A percentile compares a stretch with the other conserved stretches of the same genome.
phyloP scores from a whole-genome alignment of 2,329 filamentous ascomycete species.

The Reticulascus tulasneorum region DNA sequence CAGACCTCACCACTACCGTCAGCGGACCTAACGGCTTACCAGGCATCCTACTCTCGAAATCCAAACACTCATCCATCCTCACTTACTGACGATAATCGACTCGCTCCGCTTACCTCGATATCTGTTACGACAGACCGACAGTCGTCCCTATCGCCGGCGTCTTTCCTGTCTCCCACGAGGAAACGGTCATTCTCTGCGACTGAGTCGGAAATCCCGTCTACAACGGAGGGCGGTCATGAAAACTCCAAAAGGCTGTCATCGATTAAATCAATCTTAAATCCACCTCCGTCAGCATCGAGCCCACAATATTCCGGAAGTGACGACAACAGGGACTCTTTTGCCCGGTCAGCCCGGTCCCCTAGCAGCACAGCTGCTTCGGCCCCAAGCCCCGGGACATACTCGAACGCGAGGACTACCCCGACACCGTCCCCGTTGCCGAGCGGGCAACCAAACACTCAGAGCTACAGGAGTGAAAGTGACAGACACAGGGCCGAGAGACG shows the following conservation, averaged over 20 bases:
- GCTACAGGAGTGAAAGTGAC: slow-evolving; percentile 41
- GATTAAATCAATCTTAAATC: slow-evolving; percentile 73
- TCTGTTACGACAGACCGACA: slow-evolving; percentile 43
- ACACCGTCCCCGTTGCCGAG: slow-evolving; percentile 22
- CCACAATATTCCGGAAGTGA: slow-evolving; percentile 24
- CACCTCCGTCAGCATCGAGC: slow-evolving; percentile 28
- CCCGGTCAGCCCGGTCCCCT: slow-evolving; percentile 39
- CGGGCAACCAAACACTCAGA: slow-evolving; percentile 17
- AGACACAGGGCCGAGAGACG: slow-evolving; percentile 57
- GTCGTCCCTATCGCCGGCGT: slow-evolving; percentile 56
- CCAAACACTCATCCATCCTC: slow-evolving; percentile 35
- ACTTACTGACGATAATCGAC: slow-evolving; percentile 52
- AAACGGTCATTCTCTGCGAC: slow-evolving; percentile 66
- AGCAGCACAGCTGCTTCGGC: slow-evolving; percentile 35
- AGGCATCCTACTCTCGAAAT: slow-evolving; percentile 36
- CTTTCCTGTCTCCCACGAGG: slow-evolving; percentile 54
- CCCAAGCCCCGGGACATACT: slow-evolving; percentile 36
- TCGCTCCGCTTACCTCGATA: slow-evolving; percentile 53
- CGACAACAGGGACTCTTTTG: slow-evolving; percentile 33
- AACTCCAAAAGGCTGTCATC: slow-evolving; percentile 63
- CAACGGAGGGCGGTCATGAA: slow-evolving; percentile 37
- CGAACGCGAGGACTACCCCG: slow-evolving; percentile 21
- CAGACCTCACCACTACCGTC: slow-evolving; percentile 40
- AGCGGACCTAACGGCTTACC: slow-evolving; percentile 48
- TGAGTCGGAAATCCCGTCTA: slow-evolving; percentile 44